These are phyloP conservation scores for Coix lacrymajobi DNA, from an alignment of 176 grass and related monocot species.

Conservation along the genomic window DNA sequence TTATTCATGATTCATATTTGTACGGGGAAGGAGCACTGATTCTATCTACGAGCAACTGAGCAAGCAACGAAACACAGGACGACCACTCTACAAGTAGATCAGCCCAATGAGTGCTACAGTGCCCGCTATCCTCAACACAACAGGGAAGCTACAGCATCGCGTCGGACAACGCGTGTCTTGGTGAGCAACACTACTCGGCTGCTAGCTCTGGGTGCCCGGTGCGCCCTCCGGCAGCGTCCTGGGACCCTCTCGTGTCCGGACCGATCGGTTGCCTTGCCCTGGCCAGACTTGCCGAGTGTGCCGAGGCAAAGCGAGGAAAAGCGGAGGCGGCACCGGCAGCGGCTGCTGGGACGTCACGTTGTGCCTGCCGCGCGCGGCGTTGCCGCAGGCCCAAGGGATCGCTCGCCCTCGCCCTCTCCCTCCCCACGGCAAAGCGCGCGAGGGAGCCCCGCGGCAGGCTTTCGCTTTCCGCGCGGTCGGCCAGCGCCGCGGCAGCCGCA, in stretches of 20 bases:
- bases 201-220: not conserved
- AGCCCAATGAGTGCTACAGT: not conserved
- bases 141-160: not conserved
- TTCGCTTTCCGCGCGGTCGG: slow-evolving; percentile 36
- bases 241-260: not conserved
- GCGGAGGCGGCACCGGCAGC: not conserved
- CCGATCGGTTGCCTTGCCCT: not conserved
- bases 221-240: not conserved
- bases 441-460: not conserved
- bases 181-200: not conserved
- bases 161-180: not conserved
- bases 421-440: not conserved
- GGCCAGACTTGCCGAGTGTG: not conserved
- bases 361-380: not conserved
- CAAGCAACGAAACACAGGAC: not conserved
- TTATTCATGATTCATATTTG: too few species aligned
- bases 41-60: not conserved
- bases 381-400: not conserved
- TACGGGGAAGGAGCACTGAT: too few species aligned
- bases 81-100: not conserved
- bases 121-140: not conserved
- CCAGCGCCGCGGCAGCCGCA: slow-evolving; percentile 32
- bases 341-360: slow-evolving; percentile 36
- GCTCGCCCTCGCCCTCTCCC: not conserved
- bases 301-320: slow-evolving; percentile 9